Evolutionary conservation across 805 yeast genomes (phyloP).

Genomic region (Yamadazyma scolyti): DNA sequence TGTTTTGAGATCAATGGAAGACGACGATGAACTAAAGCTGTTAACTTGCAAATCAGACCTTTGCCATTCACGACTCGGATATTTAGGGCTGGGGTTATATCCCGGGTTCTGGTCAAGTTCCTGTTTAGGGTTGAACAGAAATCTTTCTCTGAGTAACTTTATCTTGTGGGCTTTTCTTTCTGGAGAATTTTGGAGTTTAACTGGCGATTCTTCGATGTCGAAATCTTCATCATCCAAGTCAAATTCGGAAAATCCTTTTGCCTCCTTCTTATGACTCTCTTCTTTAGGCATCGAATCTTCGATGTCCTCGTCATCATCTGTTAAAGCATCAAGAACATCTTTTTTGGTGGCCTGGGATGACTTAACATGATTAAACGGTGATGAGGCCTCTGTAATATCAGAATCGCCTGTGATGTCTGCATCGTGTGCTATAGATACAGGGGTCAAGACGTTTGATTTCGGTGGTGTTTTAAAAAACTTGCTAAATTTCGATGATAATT

Average conservation of each 20-base stretch:
- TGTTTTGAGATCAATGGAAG: too few species aligned
- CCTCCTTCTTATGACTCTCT: constrained; percentile 1
- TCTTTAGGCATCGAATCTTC: not conserved
- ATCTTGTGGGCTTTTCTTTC: constrained; percentile 2
- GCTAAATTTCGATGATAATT: constrained; percentile 7
- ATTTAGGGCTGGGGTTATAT: too few species aligned
- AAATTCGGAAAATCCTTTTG: constrained; percentile 7
- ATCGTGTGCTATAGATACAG: constrained; percentile 3
- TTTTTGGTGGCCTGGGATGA: constrained; percentile 5
- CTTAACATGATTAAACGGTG: constrained; percentile 14
- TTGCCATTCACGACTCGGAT: too few species aligned
- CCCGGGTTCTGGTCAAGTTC: not conserved
- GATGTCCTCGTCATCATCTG: constrained; percentile 13
- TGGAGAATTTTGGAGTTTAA: constrained; percentile 13
- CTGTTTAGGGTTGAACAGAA: constrained; percentile 15
- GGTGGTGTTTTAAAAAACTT: constrained; percentile 4
- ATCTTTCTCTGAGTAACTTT: constrained; percentile 17
- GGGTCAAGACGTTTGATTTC: constrained; percentile 6
- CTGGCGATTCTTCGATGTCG: constrained; percentile 41
- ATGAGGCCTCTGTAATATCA: constrained; percentile 28
- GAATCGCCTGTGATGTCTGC: constrained; percentile 23
- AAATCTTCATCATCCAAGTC: constrained; percentile 29
- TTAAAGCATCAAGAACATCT: constrained; percentile 12
- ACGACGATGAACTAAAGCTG: too few species aligned
- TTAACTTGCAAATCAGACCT: too few species aligned